Evolutionary conservation across 1,284 basidiomycete species (phyloP), one percentile per base, ranked within the genome.

Genomic region (Trametes pubescens): DNA sequence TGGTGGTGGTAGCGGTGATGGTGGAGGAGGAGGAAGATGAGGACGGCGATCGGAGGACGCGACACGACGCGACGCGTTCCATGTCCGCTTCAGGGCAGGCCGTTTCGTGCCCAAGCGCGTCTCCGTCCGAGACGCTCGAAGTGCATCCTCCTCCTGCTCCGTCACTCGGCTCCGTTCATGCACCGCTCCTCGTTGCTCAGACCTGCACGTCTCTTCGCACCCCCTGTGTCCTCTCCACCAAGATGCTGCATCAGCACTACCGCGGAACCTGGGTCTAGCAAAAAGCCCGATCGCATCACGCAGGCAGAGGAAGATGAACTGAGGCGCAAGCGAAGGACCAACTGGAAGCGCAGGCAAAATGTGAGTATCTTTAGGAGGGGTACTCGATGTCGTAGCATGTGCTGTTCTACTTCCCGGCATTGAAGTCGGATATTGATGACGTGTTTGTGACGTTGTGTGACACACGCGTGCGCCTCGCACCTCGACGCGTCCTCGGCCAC

Each of bases 311-410:
- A 57, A 29, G 74, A 75, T 16, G 70, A 71, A 29, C 47, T 69
- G 29, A 68, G 71, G 26, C 62, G 78, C 44, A 78, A 78, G 64
- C 79, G 86, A 32, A 85, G 84, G 72, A 88, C 89, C 11, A 91
- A 93, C 70, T 92, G 91, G 84, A 93, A 93, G 75, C 82, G 91
- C 57, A 82, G 85, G 67, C 91, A 93, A 76, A 80, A 82, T 55
- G 91, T 92, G 64, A 72, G 88, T 77, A 11, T 18, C 40, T n/a
- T n/a, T n/a, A n/a, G n/a, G n/a, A n/a, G n/a, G n/a, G n/a, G n/a
- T n/a, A n/a, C n/a, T n/a, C n/a, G n/a, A n/a, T n/a, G n/a, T n/a
- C n/a, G n/a, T n/a, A n/a, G n/a, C n/a, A n/a, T n/a, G n/a, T n/a
- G n/a, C n/a, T n/a, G n/a, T n/a, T n/a, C n/a, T n/a, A n/a, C n/a